Evolutionary conservation across 2,329 filamentous ascomycete genomes (phyloP).

Genomic region (Cytospora piceae): DNA sequence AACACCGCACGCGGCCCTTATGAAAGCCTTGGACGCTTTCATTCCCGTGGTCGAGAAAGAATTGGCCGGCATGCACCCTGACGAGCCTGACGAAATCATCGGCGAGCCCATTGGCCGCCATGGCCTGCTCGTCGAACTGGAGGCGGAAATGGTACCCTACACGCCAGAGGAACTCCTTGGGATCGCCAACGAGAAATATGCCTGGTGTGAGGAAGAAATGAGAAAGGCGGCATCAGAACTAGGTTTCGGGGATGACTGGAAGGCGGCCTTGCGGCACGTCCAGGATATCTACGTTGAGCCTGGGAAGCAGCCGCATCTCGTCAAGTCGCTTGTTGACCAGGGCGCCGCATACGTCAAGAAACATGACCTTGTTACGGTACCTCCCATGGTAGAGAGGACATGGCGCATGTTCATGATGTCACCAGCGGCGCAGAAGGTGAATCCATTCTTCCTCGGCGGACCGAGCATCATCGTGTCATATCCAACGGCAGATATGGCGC

Average conservation of each 20-base stretch:
- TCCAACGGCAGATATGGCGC: conserved; percentile 55
- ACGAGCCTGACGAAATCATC: conserved; percentile 54
- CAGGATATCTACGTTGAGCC: conserved; percentile 59
- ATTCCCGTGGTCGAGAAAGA: conserved; percentile 44
- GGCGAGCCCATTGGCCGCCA: conserved; percentile 60
- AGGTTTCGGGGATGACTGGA: conserved; percentile 54
- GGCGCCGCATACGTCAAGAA: conserved; percentile 56
- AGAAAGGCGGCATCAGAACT: conserved; percentile 52
- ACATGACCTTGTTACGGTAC: conserved; percentile 59
- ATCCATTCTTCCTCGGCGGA: conserved; percentile 64
- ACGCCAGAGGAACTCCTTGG: conserved; percentile 58
- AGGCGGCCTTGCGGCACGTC: conserved; percentile 57
- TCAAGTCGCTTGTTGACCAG: conserved; percentile 54
- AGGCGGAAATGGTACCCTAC: conserved; percentile 62
- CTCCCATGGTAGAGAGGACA: conserved; percentile 54
- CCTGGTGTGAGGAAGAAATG: conserved; percentile 61
- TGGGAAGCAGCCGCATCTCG: conserved; percentile 56
- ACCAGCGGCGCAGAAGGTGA: conserved; percentile 55
- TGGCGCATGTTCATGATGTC: conserved; percentile 62
- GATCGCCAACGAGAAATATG: conserved; percentile 55
- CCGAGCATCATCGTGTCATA: conserved; percentile 59
- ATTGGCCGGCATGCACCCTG: conserved; percentile 49
- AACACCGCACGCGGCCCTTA: conserved; percentile 47
- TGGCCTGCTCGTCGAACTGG: conserved; percentile 55
- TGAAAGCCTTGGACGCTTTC: conserved; percentile 42